Conservation (phyloP, 1,284 basidiomycete genomes). For the Caloboletus firmus region DNA sequence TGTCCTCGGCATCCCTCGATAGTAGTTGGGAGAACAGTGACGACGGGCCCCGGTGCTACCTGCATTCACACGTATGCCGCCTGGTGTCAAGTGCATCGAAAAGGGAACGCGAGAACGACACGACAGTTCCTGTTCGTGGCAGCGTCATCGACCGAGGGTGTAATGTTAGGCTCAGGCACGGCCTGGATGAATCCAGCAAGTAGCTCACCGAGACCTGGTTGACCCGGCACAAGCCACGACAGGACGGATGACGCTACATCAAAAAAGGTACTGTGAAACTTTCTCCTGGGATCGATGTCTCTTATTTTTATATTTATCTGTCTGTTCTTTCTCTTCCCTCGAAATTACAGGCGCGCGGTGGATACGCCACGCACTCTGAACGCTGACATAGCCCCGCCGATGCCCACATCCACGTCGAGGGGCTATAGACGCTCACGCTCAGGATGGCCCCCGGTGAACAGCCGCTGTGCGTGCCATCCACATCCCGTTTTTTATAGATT, state of each 20-base stretch:
- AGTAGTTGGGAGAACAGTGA: constrained; percentile 55
- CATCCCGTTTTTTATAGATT: not conserved
- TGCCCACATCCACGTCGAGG: not conserved
- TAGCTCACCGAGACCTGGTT: constrained; percentile 32
- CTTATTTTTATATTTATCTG: not conserved
- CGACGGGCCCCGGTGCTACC: constrained; percentile 54
- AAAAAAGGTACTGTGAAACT: constrained; percentile 47
- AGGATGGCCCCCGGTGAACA: too few species aligned
- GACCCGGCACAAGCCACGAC: not conserved
- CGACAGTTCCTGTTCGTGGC: constrained; percentile 45
- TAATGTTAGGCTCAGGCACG: constrained; percentile 3
- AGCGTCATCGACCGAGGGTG: constrained; percentile 52
- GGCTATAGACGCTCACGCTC: too few species aligned
- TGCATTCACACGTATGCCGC: constrained; percentile 58
- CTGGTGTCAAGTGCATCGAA: constrained; percentile 54
- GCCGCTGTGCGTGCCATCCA: not conserved
- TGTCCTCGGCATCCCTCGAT: constrained; percentile 50
- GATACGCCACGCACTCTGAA: constrained; percentile 40
- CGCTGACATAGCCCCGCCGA: not conserved
- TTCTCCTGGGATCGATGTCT: constrained; percentile 39
- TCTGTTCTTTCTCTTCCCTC: constrained; percentile 16
- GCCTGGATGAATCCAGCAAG: not conserved
- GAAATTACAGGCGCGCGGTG: constrained; percentile 14
- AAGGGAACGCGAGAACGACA: constrained; percentile 54
- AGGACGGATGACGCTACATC: too few species aligned